Base-by-base conservation (phyloP, 805 yeast species). In the Wickerhamomyces canadensis region DNA sequence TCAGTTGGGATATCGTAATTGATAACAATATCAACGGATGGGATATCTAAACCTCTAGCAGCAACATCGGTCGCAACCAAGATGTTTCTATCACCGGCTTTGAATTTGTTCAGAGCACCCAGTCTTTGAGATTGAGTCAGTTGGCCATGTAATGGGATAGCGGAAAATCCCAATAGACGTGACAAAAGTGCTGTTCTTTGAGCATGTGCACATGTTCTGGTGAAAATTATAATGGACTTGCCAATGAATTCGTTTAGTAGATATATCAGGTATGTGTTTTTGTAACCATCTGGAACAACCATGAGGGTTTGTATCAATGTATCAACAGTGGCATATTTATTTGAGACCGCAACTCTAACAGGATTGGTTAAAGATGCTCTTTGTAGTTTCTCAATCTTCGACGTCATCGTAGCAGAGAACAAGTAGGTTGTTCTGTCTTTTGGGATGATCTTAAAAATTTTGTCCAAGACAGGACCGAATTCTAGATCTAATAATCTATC, bases 361-460 rank as follows among this genome's bases (percentile, higher is more conserved):
- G 98, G 98, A 51, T 85, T 78, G 4, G 76, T 65, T 47, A 91
- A 70, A 26, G 96, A 87, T 1, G 98, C 98, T 43, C 98, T 70
- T 64, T 93, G 98, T 48, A 91, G 68, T 60, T 89, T 89, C 52
- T 89, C 98, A 52, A 91, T 88, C 58, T 93, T 93, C 31, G 85
- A 84, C 2, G 98, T 91, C 80, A 94, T 85, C 0, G 98, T 91
- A n/a, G 98, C 98, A 22, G 96, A 85, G 55, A 89, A 91, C 38
- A 91, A 64, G 52, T 82, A 87, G 0, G 93, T 84, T 5, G 88
- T 86, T 61, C 93, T 74, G 44, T 86, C 82, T 27, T 76, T 71
- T 8, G 98, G 98, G 28, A 91, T 83, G 34, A 86, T 76, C 46
- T 79, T 81, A 38, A 91, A 67, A 44, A 91, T 84, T 57, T 83